Base-by-base conservation (phyloP, 768 basidiomycete genomes). In the Cyclocybe cylindracea region DNA sequence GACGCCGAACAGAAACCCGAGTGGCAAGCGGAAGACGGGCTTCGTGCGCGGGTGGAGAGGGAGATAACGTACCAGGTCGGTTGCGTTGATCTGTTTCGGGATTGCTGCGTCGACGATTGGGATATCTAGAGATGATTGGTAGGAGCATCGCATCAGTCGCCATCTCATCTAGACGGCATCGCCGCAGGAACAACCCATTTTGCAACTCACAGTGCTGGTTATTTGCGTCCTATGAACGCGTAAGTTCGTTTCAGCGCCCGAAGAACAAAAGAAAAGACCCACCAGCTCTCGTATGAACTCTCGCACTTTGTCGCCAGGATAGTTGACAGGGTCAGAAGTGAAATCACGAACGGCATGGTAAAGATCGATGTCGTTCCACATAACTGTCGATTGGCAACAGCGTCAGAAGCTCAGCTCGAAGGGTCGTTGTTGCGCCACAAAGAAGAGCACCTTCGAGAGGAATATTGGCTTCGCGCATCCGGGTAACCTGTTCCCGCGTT, bases 351-450 rank as follows among this genome's bases (percentile, higher is more conserved):
- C 72, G 24, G 85, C 80, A 57, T 87, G 82, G 57, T 87, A 89
- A 46, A 89, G 55, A 66, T 89, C 87, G 53, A 89, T 86, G 57
- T 89, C 87, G 60, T 85, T 88, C 87, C 87, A 89, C 77, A 87
- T 87, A 39, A 83, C 85, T 86, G 34, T 31, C 39, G n/a, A 37
- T 9, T n/a, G 16, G n/a, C 40, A 24, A 55, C 10, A 34, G 43
- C 13, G 7, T 18, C 14, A 29, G 18, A 47, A 50, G 51, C 14
- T 44, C 48, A 42, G 39, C 35, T 39, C 19, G 39, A 48, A 53
- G 58, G 40, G 42, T 10, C 10, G 16, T 33, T 37, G 13, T 18
- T 11, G 39, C 37, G 43, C 55, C 24, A 24, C 24, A 24, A 24
- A 5, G 24, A 24, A 5, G 24, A 24, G 31, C 19, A 83, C 83